Evolutionary conservation across 2,329 filamentous ascomycete species (phyloP).

Genomic region (Exutisphaerella laricina): DNA sequence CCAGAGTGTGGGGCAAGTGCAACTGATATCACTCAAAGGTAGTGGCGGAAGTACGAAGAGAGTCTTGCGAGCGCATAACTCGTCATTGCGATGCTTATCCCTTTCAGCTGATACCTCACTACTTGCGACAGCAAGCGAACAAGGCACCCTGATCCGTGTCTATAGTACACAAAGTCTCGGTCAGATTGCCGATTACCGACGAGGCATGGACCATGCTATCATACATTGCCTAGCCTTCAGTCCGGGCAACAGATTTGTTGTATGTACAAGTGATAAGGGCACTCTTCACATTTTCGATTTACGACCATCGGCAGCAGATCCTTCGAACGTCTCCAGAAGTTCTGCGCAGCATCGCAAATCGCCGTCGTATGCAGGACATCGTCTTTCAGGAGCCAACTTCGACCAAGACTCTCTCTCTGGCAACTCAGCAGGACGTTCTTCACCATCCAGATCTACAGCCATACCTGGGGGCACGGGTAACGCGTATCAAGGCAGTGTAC

Average conservation of each 20-base stretch:
- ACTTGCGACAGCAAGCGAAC: constrained; percentile 85
- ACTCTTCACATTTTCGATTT: constrained; percentile 93
- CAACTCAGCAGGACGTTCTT: constrained; percentile 22
- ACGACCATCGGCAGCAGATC: constrained; percentile 42
- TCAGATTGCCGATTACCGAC: constrained; percentile 74
- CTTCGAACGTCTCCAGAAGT: constrained; percentile 2
- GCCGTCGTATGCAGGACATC: constrained; percentile 17
- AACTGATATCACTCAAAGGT: constrained; percentile 66
- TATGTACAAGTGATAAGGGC: constrained; percentile 93
- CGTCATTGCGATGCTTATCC: constrained; percentile 69
- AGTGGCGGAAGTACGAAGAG: constrained; percentile 68
- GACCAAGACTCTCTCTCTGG: constrained; percentile 23
- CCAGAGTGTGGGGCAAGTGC: constrained; percentile 80
- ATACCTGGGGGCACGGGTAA: constrained; percentile 12
- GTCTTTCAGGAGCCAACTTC: constrained; percentile 20
- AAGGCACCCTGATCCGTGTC: constrained; percentile 83
- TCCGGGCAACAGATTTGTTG: constrained; percentile 70
- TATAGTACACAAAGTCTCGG: constrained; percentile 77
- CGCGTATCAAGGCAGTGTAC: constrained; percentile 28
- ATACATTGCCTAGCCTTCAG: constrained; percentile 88
- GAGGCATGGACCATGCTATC: constrained; percentile 80
- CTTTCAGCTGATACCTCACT: constrained; percentile 75
- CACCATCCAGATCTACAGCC: constrained; percentile 21
- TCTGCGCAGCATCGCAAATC: constrained; percentile 21
- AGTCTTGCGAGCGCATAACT: constrained; percentile 87